Conservation (phyloP, 78 protist genomes). For the Dictyostelium purpureum region DNA sequence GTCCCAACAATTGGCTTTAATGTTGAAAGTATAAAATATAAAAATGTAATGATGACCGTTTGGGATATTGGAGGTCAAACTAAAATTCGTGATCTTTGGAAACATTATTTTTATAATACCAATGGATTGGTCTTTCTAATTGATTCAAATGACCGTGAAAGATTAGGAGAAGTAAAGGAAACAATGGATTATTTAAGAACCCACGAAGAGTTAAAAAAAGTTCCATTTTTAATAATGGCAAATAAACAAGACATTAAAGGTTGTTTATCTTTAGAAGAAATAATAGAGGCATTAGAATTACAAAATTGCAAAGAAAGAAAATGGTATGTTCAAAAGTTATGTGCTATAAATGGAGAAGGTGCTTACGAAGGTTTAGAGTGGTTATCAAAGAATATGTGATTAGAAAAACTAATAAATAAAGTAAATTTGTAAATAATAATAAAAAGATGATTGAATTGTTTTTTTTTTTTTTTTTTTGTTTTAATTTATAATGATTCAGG, state of each 20-base stretch:
- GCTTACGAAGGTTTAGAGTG: no score
- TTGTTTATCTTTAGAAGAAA: no score
- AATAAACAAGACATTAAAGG: slow-evolving; percentile 94
- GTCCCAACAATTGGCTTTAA: no score
- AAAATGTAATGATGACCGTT: slow-evolving; percentile 89
- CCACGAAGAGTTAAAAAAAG: not conserved
- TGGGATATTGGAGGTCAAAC: slow-evolving; percentile 97
- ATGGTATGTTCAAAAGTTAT: no score
- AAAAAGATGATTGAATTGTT: no score
- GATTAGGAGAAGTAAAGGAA: slow-evolving; percentile 66
- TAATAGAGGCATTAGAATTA: no score
- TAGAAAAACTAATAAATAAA: no score
- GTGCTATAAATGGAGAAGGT: no score
- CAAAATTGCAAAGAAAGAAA: no score
- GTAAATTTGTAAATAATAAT: no score
- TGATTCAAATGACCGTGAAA: slow-evolving; percentile 86
- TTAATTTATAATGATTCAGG: not conserved
- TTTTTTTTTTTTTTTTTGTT: no score
- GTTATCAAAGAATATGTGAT: no score
- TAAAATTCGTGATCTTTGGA: slow-evolving; percentile 90
- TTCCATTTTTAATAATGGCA: slow-evolving; percentile 64
- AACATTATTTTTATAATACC: slow-evolving; percentile 85
- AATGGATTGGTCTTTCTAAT: slow-evolving; percentile 86
- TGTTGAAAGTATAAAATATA: slow-evolving; percentile 80
- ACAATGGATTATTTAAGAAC: slow-evolving; percentile 42